Evolutionary conservation across 306 rosid species (phyloP).

Genomic region (Hippophae rhamnoides): DNA sequence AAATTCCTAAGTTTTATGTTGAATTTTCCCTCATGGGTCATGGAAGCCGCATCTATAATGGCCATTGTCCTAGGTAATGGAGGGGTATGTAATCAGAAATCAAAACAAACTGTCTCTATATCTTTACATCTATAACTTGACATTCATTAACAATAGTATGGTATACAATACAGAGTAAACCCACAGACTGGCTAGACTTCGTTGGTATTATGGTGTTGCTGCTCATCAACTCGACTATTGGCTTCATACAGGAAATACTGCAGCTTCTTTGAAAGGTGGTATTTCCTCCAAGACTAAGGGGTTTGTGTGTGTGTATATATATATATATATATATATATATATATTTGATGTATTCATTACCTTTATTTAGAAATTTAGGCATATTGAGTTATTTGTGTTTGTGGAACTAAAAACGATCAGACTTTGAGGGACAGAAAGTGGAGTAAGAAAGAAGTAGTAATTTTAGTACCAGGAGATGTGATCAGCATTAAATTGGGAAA

Average conservation of each 20-base stretch:
- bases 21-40: constrained; percentile 93
- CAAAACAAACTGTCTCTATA: background rate
- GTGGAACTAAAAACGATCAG: constrained; percentile 18
- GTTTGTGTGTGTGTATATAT: background rate
- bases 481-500: constrained; percentile 91
- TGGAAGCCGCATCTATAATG: constrained; percentile 84
- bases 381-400: background rate
- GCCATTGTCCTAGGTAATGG: constrained; percentile 83
- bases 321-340: background rate
- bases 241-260: constrained; percentile 89
- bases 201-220: constrained; percentile 63
- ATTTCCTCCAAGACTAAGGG: constrained; percentile 96
- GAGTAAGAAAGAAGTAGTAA: constrained; percentile 63
- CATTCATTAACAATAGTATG: background rate
- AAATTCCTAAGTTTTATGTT: constrained; percentile 91
- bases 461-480: constrained; percentile 87
- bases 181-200: constrained; percentile 89
- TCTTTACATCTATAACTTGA: background rate
- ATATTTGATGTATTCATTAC: background rate
- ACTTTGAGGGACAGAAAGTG: constrained; percentile 79
- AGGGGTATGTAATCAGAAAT: constrained; percentile 41
- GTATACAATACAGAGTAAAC: constrained; percentile 43
- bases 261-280: constrained; percentile 90
- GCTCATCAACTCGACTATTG: constrained; percentile 74
- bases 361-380: background rate